Percentiles rank a stretch among this genome's conserved stretches.
phyloP scores from a whole-genome alignment of 306 rosid species.

The Gillenia trifoliata region DNA sequence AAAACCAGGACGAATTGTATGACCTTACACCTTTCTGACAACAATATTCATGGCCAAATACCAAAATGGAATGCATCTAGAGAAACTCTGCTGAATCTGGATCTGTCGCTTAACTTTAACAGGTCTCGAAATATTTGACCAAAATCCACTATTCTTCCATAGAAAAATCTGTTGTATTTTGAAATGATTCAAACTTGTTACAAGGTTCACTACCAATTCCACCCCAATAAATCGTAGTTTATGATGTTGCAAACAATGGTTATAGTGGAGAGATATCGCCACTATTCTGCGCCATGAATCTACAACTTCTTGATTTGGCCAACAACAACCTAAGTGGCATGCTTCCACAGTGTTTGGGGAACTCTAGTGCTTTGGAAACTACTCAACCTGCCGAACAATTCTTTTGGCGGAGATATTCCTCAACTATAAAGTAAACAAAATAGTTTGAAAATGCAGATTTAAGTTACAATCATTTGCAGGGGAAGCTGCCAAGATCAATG shows the following conservation, averaged over 20 bases:
- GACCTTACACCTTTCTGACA: background rate
- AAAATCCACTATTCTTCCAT: background rate
- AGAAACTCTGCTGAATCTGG: conserved; percentile 4
- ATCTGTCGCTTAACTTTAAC: conserved; percentile 5
- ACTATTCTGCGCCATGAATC: background rate
- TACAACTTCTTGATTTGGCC: background rate
- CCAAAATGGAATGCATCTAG: conserved; percentile 19
- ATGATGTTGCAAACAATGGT: accelerated
- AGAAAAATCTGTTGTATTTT: no score
- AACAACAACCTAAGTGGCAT: background rate
- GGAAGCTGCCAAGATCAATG: conserved; percentile 17
- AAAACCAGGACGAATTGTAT: background rate
- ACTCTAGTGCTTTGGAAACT: background rate
- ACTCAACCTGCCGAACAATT: accelerated
- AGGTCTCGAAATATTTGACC: conserved; percentile 17
- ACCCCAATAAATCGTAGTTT: background rate
- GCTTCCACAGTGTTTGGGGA: background rate
- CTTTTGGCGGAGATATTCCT: background rate
- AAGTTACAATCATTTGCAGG: conserved; percentile 16
- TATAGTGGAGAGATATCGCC: background rate
- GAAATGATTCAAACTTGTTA: no score
- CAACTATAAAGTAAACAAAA: background rate
- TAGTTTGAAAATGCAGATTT: background rate
- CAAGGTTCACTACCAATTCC: conserved; percentile 16
- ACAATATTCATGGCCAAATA: conserved; percentile 26